Evolutionary conservation across 768 basidiomycete genomes (phyloP).

Genomic region (Suillus placidus): DNA sequence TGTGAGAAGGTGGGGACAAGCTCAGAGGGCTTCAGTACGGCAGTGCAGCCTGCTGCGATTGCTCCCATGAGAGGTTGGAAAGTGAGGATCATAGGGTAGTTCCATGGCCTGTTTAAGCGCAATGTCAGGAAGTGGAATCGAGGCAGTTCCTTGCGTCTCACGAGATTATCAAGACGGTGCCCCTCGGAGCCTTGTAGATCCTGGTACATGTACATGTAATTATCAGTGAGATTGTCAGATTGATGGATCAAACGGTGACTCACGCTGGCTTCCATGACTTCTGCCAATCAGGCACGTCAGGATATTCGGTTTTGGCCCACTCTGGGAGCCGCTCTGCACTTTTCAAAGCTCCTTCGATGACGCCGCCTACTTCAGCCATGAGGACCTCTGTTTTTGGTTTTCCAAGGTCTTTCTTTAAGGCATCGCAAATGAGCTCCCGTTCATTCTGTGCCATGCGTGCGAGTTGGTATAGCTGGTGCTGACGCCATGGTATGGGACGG

Average conservation of each 20-base stretch:
- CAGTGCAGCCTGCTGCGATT: constrained; percentile 74
- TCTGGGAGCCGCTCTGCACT: constrained; percentile 54
- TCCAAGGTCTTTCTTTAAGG: constrained; percentile 46
- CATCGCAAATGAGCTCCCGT: constrained; percentile 49
- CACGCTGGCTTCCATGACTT: constrained; percentile 53
- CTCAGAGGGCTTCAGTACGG: constrained; percentile 70
- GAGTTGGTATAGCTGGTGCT: constrained; percentile 64
- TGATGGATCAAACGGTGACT: constrained; percentile 5
- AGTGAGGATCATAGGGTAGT: constrained; percentile 59
- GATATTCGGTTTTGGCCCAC: constrained; percentile 55
- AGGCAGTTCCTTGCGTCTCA: constrained; percentile 33
- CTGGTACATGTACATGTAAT: constrained; percentile 11
- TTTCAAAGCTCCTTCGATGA: constrained; percentile 46
- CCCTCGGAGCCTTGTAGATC: constrained; percentile 59
- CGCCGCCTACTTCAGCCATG: constrained; percentile 45
- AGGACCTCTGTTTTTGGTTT: constrained; percentile 43
- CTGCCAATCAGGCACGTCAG: constrained; percentile 42
- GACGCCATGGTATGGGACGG: constrained; percentile 60
- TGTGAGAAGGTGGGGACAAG: constrained; percentile 45
- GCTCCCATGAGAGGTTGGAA: constrained; percentile 68
- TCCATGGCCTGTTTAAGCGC: constrained; percentile 55
- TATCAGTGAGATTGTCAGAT: background rate
- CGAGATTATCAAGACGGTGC: constrained; percentile 63
- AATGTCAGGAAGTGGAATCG: background rate
- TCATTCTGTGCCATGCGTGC: constrained; percentile 68